These are phyloP conservation scores for Heliosperma pusillum DNA, from an alignment of 148 eudicot species.

Conservation along the genomic window DNA sequence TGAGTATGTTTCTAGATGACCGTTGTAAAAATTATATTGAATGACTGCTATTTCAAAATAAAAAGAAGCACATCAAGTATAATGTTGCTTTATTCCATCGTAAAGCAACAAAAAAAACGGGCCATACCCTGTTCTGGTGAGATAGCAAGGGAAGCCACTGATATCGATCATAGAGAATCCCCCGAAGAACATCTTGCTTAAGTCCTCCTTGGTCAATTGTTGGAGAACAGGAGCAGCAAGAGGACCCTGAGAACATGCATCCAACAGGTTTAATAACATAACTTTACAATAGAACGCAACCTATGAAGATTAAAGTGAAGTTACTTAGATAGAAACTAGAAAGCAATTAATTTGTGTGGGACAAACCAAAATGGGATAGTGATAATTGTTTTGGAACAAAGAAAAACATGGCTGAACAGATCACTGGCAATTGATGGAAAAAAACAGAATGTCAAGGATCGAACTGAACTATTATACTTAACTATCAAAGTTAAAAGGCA, in stretches of 20 bases:
- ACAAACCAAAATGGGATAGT: background rate
- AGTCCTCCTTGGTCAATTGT: conserved; percentile 72
- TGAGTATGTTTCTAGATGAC: no score
- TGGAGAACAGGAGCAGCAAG: conserved; percentile 94
- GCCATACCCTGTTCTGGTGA: conserved; percentile 92
- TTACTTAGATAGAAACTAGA: no score
- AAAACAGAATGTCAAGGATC: background rate
- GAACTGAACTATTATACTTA: background rate
- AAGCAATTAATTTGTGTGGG: background rate
- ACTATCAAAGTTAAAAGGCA: background rate
- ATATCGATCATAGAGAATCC: conserved; percentile 61
- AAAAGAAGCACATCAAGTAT: background rate
- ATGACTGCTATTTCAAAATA: no score
- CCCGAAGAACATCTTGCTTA: conserved; percentile 93
- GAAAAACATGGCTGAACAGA: background rate
- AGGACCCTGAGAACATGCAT: conserved; percentile 67
- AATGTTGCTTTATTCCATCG: background rate
- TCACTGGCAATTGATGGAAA: background rate
- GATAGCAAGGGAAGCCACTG: conserved; percentile 72
- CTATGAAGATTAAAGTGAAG: no score
- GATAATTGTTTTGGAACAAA: background rate
- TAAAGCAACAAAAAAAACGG: background rate
- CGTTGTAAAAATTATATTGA: no score
- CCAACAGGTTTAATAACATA: background rate
- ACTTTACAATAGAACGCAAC: no score